A percentile compares a stretch with the other conserved stretches of the same genome.
Conservation (phyloP, 768 basidiomycete species). For the Suillus alpinus region DNA sequence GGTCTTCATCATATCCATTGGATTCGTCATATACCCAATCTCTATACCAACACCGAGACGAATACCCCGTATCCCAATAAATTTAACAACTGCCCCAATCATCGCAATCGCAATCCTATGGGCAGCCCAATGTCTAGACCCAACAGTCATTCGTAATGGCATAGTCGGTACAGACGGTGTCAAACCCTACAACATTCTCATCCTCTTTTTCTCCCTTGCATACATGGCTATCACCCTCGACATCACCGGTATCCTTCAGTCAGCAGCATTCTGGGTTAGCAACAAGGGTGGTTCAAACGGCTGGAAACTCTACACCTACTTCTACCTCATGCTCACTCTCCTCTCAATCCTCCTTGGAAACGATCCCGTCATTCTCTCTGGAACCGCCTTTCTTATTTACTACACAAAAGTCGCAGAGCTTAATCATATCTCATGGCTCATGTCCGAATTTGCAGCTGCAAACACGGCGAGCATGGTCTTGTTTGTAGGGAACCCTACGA, state of each 20-base stretch:
- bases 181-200: conserved; percentile 90
- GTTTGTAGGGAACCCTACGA: conserved; percentile 91
- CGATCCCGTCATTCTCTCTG: conserved; percentile 90
- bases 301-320: conserved; percentile 70
- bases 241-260: conserved; percentile 80
- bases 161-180: conserved; percentile 80
- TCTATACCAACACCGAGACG: conserved; percentile 37
- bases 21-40: conserved; percentile 49
- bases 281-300: conserved; percentile 74
- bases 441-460: conserved; percentile 74
- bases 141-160: conserved; percentile 59
- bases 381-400: conserved; percentile 87
- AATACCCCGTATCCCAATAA: conserved; percentile 36
- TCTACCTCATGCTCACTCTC: conserved; percentile 79
- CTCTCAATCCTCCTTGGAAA: conserved; percentile 85
- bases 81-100: conserved; percentile 55
- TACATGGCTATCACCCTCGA: conserved; percentile 94
- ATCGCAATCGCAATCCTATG: conserved; percentile 50
- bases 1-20: conserved; percentile 51
- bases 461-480: conserved; percentile 75
- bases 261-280: conserved; percentile 87
- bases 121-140: conserved; percentile 52
- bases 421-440: conserved; percentile 63
- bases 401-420: conserved; percentile 63
- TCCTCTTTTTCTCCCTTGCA: conserved; percentile 86